Evolutionary conservation across 139 green algal genomes (phyloP).

Genomic region (Chlorella sp.): DNA sequence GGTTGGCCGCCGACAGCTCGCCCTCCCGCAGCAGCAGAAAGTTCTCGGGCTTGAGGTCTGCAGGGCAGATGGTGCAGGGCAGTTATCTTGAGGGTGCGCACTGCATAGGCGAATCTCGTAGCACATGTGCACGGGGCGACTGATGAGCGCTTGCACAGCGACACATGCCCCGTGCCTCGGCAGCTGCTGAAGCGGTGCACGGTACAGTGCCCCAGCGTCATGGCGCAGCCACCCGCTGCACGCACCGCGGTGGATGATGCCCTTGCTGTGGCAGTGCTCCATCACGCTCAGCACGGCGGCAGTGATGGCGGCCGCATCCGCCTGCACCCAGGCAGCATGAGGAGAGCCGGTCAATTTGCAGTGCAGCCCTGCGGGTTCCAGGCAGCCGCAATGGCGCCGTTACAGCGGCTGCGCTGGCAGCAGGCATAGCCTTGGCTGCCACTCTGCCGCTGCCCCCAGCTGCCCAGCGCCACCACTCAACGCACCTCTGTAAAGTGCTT

Average conservation of each 20-base stretch:
- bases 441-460: too few species aligned
- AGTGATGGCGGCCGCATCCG: conserved; percentile 65
- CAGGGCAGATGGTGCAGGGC: neutral
- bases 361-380: too few species aligned
- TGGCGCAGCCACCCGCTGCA: neutral
- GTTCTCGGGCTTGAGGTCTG: conserved; percentile 94
- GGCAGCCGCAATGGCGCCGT: too few species aligned
- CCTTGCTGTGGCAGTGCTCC: conserved; percentile 76
- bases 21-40: conserved; percentile 67
- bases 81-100: neutral
- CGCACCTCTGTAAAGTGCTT: conserved; percentile 75
- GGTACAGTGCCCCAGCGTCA: neutral
- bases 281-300: conserved; percentile 60
- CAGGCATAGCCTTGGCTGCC: too few species aligned
- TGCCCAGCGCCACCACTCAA: too few species aligned
- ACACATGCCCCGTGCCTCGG: too few species aligned
- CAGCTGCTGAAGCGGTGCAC: neutral
- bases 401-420: too few species aligned
- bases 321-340: too few species aligned
- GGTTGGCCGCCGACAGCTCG: conserved; percentile 25
- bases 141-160: neutral
- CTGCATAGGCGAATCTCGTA: neutral
- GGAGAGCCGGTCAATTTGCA: too few species aligned
- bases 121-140: neutral
- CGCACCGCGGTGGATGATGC: conserved; percentile 56